Evolutionary conservation across 352 stramenopile species (phyloP), one percentile per base, ranked within the genome.

Genomic region (Pythium sukuiense): DNA sequence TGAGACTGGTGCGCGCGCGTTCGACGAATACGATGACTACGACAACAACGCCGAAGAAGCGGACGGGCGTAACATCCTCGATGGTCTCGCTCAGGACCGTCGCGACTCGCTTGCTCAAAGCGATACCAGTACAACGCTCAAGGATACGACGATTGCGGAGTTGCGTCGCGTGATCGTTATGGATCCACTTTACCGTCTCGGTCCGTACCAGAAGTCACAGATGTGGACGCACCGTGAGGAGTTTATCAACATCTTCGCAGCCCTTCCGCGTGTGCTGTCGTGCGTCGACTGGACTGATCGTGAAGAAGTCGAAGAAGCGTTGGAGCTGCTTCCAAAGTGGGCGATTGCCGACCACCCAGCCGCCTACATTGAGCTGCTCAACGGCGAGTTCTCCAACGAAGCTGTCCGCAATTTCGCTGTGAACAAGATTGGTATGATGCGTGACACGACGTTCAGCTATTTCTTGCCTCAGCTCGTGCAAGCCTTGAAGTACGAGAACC

Each of bases 381-480:
- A 95, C 54, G 77, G 78, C 46, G 83, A 93, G 62, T 95, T 95
- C 61, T 73, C 86, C 0, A 76, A 96, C 56, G 80, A 88, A 63
- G 72, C 73, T 6, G 81, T 96, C 2, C 86, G 88, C 20, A 58
- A 76, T 2, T 96, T 95, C 69, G 88, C 88, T 3, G 84, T 96
- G 0, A 58, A 76, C 33, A 90, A 93, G 57, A 74, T 97, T n/a
- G 67, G 73, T 8, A 73, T 87, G 18, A 93, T 97, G 85, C 78
- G 83, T n/a, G 88, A 97, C 54, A 88, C 83, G 3, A 90, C 86
- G 6, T 93, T 97, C 60, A 92, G 85, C 58, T 93, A 94, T 41
- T 92, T 96, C 55, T 73, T 97, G 29, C 88, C 87, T 0, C 89
- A 97, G 60, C 85, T 97, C 33, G 87, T 96, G 16, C 89, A 97